These are phyloP conservation scores for Mycena pura DNA, from an alignment of 768 basidiomycete species.

Conservation along the genomic window DNA sequence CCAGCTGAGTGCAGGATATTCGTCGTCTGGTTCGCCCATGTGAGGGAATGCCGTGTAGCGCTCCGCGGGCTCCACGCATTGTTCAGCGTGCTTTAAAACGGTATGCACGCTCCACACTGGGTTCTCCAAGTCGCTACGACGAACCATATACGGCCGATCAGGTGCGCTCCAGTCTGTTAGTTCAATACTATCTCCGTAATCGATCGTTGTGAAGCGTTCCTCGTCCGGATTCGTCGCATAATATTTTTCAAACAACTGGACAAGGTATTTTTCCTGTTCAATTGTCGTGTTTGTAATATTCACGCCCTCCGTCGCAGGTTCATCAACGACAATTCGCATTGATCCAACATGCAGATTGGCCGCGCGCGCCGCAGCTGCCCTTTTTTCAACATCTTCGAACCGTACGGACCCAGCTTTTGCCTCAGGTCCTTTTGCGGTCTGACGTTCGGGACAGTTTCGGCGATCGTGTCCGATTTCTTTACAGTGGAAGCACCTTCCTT, in stretches of 20 bases:
- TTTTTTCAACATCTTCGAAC: background rate
- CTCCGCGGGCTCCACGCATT: background rate
- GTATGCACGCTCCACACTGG: background rate
- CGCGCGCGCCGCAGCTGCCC: background rate
- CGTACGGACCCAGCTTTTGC: constrained; percentile 1
- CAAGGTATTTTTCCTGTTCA: constrained; percentile 1
- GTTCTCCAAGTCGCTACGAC: background rate
- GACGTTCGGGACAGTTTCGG: constrained; percentile 20
- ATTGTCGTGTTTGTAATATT: too few relatives aligned
- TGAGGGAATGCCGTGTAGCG: background rate
- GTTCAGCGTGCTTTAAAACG: background rate
- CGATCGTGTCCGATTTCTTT: constrained; percentile 28
- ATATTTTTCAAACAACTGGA: background rate
- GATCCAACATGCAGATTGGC: background rate
- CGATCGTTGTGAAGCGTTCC: constrained; percentile 12
- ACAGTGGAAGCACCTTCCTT: constrained; percentile 29
- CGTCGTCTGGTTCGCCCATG: background rate
- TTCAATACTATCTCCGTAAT: constrained; percentile 9
- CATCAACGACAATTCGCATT: background rate
- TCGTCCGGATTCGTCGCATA: background rate
- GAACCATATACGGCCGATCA: background rate
- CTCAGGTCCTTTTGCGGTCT: constrained; percentile 20
- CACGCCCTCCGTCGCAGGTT: constrained; percentile 6
- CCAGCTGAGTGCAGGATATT: background rate
- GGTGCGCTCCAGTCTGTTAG: constrained; percentile 9